Evolutionary conservation across 2,329 filamentous ascomycete species (phyloP).

Genomic region (Ascomycota sp.): DNA sequence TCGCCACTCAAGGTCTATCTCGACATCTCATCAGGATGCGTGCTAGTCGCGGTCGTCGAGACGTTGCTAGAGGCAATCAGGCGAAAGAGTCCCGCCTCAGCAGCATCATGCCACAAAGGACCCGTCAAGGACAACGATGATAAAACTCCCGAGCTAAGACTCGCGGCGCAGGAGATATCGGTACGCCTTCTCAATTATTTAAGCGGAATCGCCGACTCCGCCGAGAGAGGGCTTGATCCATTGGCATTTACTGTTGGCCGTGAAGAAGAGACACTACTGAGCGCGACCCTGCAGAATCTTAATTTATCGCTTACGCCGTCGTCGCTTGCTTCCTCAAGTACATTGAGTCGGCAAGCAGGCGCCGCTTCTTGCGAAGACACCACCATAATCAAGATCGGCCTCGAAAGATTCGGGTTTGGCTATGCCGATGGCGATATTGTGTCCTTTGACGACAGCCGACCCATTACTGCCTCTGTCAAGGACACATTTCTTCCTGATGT

Average conservation of each 20-base stretch:
- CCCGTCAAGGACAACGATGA: constrained; percentile 1
- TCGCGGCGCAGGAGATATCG: constrained; percentile 27
- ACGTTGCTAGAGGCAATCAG: constrained; percentile 27
- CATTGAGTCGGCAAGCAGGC: constrained; percentile 1
- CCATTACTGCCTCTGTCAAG: constrained; percentile 37
- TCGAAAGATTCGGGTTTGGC: constrained; percentile 40
- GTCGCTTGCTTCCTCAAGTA: constrained; percentile 3
- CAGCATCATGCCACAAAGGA: constrained; percentile 2
- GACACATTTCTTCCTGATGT: constrained; percentile 37
- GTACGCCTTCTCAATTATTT: constrained; percentile 35
- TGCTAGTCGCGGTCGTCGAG: constrained; percentile 28
- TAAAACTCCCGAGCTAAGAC: constrained; percentile 17
- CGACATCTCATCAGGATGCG: constrained; percentile 34
- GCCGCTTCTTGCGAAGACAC: constrained; percentile 9
- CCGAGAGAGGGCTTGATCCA: constrained; percentile 23
- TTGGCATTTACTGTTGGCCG: constrained; percentile 19
- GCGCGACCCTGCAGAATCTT: constrained; percentile 25
- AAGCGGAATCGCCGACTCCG: constrained; percentile 27
- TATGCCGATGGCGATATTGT: constrained; percentile 42
- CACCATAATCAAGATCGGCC: constrained; percentile 17
- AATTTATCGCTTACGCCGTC: constrained; percentile 8
- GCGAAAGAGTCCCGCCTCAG: constrained; percentile 3
- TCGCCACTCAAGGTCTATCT: constrained; percentile 31
- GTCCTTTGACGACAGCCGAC: constrained; percentile 36
- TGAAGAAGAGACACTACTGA: constrained; percentile 34